A percentile compares a stretch with the other conserved stretches of the same genome.
These are phyloP conservation scores for Gossypium bickii DNA, from an alignment of 345 rosid genomes.

Conservation along the genomic window DNA sequence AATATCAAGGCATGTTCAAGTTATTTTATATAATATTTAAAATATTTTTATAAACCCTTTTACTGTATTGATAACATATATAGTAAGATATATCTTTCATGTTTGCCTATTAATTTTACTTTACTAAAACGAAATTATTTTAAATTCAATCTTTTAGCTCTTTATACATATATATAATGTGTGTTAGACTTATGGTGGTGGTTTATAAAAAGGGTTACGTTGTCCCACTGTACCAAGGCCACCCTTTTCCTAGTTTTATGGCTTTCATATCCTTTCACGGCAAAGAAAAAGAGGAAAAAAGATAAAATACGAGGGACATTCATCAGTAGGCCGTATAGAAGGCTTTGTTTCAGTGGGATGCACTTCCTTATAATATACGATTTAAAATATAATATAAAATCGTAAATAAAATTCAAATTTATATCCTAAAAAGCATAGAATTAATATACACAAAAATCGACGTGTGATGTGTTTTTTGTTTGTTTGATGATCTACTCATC, in stretches of 20 bases:
- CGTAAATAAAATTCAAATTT: neutral
- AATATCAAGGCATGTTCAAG: too few species aligned
- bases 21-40: too few species aligned
- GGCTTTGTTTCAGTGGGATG: conserved; percentile 19
- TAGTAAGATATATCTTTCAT: too few species aligned
- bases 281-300: neutral
- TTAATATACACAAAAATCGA: conserved; percentile 25
- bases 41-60: too few species aligned
- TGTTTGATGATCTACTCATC: conserved; percentile 37
- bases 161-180: too few species aligned
- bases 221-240: conserved; percentile 2
- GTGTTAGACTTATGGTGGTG: too few species aligned
- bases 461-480: neutral
- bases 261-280: neutral
- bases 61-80: too few species aligned
- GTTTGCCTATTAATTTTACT: too few species aligned
- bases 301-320: neutral
- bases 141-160: too few species aligned
- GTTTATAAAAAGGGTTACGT: neutral
- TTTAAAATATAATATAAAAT: neutral
- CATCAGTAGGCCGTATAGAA: neutral
- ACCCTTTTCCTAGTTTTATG: conserved; percentile 16
- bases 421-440: neutral
- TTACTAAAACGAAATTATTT: too few species aligned
- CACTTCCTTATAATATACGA: neutral